Base-by-base conservation (phyloP, 768 basidiomycete species). In the Leccinum subtestaceum region DNA sequence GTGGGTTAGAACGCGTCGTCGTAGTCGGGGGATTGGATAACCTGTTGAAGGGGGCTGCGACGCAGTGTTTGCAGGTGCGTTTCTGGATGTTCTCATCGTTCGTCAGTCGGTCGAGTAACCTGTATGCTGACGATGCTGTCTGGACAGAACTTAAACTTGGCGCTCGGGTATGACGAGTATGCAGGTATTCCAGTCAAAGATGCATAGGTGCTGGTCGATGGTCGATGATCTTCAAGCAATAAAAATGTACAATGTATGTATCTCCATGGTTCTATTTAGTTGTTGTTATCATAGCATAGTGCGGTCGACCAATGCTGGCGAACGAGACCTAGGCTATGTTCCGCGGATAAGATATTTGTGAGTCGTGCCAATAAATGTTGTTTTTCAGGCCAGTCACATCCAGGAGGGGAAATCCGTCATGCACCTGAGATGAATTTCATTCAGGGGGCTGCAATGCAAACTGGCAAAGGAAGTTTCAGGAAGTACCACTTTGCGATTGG, bases 11-110 rank as follows among this genome's bases (percentile, higher is more conserved):
- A 70, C 80, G 97, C 54, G 97, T 91, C 11, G 97, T 98, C 21
- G 84, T 98, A n/a, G 93, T 96, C 23, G 96, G 93, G 52, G 95
- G 95, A 0, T 75, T 99, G 67, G 97, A 99, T 71, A 99, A 99
- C 76, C 76, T 99, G 57, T 79, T 99, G 61, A 99, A 99, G 74
- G 97, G 97, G 7, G 97, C 97, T 52, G 97, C 97, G 17, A 98
- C 96, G n/a, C 97, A 99, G 74, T 98, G 96, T 73, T 71, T 99
- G 61, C 95, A 96, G 82, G 92, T 93, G 53, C 19, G 86, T 75
- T 40, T 12, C 31, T n/a, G 0, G 12, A 5, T n/a, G 9, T n/a
- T 25, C 17, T 32, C 29, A 27, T 2, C 9, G 34, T 34, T n/a
- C 5, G 8, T 19, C 31, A n/a, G 9, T 47, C 58, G 49, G 29